A percentile compares a stretch with the other conserved stretches of the same genome.
Conservation (phyloP, 2,329 filamentous ascomycete genomes). For the Xylariales sp. region DNA sequence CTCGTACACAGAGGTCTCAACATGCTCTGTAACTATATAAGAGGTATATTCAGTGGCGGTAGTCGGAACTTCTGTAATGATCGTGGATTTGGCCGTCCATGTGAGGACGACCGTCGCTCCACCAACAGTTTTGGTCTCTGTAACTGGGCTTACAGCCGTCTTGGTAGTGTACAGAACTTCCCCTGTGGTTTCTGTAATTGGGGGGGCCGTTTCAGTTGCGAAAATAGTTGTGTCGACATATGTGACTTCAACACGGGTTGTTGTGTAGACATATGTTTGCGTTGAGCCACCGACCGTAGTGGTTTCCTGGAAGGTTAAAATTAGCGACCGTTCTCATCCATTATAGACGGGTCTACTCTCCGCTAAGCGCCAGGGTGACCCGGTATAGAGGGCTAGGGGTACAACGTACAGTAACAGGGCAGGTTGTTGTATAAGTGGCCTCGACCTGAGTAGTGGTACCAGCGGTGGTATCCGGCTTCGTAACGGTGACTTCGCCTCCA, state of each 20-base stretch:
- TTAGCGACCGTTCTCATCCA: slow-evolving; percentile 16
- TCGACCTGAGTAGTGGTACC: slow-evolving; percentile 52
- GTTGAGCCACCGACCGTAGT: slow-evolving; percentile 37
- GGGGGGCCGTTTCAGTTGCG: slow-evolving; percentile 43
- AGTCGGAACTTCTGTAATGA: slow-evolving; percentile 48
- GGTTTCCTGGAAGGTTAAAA: slow-evolving; percentile 29
- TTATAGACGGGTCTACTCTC: not conserved
- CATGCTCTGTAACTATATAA: slow-evolving; percentile 47
- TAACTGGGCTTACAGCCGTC: slow-evolving; percentile 59
- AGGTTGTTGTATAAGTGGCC: slow-evolving; percentile 54
- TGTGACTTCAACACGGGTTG: slow-evolving; percentile 42
- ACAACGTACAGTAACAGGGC: slow-evolving; percentile 42
- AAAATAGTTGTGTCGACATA: slow-evolving; percentile 36
- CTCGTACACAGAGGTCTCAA: slow-evolving; percentile 48
- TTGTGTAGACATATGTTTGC: slow-evolving; percentile 43
- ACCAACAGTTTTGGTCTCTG: slow-evolving; percentile 57
- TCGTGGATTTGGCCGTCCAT: slow-evolving; percentile 55
- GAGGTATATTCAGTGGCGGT: slow-evolving; percentile 50
- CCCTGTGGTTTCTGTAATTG: slow-evolving; percentile 53
- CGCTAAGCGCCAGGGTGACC: not conserved
- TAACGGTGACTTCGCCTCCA: slow-evolving; percentile 50
- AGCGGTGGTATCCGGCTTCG: slow-evolving; percentile 52
- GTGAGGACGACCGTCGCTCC: slow-evolving; percentile 56
- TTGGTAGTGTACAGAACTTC: slow-evolving; percentile 56
- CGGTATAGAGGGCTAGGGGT: not conserved